Percentiles rank a stretch among this genome's conserved stretches.
These are phyloP conservation scores for Penicillium polonicum DNA, from an alignment of 2,329 filamentous ascomycete species.

Conservation along the genomic window DNA sequence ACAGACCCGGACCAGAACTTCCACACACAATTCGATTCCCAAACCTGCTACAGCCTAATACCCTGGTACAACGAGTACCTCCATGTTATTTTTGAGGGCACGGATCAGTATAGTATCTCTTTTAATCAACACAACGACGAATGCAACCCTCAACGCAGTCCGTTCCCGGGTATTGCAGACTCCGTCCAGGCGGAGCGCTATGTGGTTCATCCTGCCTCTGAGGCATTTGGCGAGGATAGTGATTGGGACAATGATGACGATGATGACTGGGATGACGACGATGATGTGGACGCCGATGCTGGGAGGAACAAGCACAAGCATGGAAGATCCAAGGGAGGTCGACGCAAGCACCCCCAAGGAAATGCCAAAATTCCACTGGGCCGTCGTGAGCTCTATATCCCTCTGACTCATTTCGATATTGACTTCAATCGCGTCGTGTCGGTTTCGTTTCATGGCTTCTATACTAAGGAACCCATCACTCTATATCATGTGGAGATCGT, in stretches of 20 bases:
- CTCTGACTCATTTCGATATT: slow-evolving; percentile 65
- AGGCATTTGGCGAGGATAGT: background rate
- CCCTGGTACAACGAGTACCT: slow-evolving; percentile 59
- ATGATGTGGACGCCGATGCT: background rate
- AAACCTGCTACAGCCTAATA: slow-evolving; percentile 56
- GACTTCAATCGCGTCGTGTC: slow-evolving; percentile 57
- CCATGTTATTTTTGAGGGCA: slow-evolving; percentile 63
- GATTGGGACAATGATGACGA: background rate
- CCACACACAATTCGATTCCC: slow-evolving; percentile 57
- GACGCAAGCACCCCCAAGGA: background rate
- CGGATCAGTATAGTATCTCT: slow-evolving; percentile 62
- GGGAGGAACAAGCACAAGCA: background rate
- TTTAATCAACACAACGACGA: slow-evolving; percentile 65
- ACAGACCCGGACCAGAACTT: slow-evolving; percentile 61
- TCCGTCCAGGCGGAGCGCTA: slow-evolving; percentile 65
- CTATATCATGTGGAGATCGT: slow-evolving; percentile 63
- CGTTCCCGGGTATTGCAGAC: slow-evolving; percentile 67
- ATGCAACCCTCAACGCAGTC: slow-evolving; percentile 56
- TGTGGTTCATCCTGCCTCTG: slow-evolving; percentile 18
- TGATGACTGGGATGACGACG: background rate
- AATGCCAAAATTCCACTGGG: background rate
- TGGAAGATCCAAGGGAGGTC: background rate
- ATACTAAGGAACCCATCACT: slow-evolving; percentile 50
- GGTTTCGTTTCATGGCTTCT: slow-evolving; percentile 65
- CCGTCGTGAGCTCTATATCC: slow-evolving; percentile 60